Evolutionary conservation across 2,329 filamentous ascomycete species (phyloP).

Genomic region (Pestalotiopsis fici): DNA sequence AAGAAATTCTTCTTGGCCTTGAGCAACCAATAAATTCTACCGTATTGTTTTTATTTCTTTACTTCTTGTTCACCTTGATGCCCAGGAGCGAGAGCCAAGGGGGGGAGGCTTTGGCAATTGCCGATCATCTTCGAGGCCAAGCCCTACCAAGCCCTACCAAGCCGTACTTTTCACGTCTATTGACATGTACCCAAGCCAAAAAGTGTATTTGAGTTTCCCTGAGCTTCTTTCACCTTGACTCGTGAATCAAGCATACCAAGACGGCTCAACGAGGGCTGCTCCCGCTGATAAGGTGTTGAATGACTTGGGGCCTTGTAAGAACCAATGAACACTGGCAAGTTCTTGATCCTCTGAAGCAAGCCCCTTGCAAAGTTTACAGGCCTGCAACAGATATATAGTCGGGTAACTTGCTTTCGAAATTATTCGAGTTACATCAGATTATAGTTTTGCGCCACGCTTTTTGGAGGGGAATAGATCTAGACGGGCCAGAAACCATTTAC

Average conservation of each 20-base stretch:
- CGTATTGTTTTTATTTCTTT: not conserved
- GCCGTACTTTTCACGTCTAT: constrained; percentile 3
- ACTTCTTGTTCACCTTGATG: not conserved
- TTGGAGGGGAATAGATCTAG: not conserved
- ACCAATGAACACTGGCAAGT: not conserved
- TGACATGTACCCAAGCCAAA: not conserved
- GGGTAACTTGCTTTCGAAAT: not conserved
- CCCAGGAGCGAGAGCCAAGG: not conserved
- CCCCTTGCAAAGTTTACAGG: not conserved
- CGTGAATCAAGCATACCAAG: constrained; percentile 3
- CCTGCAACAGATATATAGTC: not conserved
- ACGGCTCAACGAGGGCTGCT: not conserved
- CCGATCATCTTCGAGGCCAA: not conserved
- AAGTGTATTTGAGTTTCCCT: not conserved
- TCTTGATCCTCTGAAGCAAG: not conserved
- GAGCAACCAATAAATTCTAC: not conserved
- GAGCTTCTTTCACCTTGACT: not conserved
- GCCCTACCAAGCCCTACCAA: constrained; percentile 1
- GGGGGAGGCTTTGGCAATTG: constrained; percentile 2
- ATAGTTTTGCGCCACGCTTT: not conserved
- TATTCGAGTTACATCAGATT: not conserved
- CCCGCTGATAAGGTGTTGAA: constrained; percentile 3
- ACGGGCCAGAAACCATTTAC: constrained; percentile 21
- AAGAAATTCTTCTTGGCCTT: not conserved
- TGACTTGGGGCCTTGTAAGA: not conserved